These are phyloP conservation scores for Mycena pura DNA, from an alignment of 768 basidiomycete genomes.

Conservation along the genomic window DNA sequence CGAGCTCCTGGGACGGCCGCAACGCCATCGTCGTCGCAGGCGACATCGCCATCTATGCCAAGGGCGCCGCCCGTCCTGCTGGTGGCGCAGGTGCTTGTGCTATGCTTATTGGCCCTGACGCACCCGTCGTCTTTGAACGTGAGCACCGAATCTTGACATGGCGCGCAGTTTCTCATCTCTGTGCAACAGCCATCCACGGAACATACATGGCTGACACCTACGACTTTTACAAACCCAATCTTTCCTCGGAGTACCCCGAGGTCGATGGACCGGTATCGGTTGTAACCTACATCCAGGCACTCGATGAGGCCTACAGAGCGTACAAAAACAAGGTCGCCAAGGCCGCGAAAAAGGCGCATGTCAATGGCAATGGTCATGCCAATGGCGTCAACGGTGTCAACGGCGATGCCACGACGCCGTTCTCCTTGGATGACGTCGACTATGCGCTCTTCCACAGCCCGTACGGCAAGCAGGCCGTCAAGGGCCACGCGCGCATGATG, in stretches of 20 bases:
- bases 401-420: constrained; percentile 45
- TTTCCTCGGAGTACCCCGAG: constrained; percentile 93
- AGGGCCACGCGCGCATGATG: constrained; percentile 90
- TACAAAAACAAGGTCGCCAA: constrained; percentile 85
- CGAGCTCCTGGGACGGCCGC: constrained; percentile 94
- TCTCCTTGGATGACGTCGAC: constrained; percentile 86
- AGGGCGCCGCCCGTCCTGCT: constrained; percentile 92
- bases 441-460: constrained; percentile 97
- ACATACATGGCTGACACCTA: constrained; percentile 98
- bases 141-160: constrained; percentile 42
- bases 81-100: constrained; percentile 97
- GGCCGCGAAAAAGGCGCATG: constrained; percentile 56
- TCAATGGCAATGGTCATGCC: constrained; percentile 45
- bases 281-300: constrained; percentile 91
- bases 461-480: constrained; percentile 98
- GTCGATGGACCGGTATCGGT: constrained; percentile 98
- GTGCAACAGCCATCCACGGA: constrained; percentile 82
- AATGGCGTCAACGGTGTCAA: constrained; percentile 46
- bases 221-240: constrained; percentile 99
- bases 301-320: constrained; percentile 86
- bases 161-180: not conserved
- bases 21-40: constrained; percentile 97
- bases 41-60: constrained; percentile 98
- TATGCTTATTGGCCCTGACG: constrained; percentile 94
- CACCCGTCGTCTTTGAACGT: constrained; percentile 95